Conservation (phyloP, 2,329 filamentous ascomycete genomes). For the Neofusicoccum laricinum region DNA sequence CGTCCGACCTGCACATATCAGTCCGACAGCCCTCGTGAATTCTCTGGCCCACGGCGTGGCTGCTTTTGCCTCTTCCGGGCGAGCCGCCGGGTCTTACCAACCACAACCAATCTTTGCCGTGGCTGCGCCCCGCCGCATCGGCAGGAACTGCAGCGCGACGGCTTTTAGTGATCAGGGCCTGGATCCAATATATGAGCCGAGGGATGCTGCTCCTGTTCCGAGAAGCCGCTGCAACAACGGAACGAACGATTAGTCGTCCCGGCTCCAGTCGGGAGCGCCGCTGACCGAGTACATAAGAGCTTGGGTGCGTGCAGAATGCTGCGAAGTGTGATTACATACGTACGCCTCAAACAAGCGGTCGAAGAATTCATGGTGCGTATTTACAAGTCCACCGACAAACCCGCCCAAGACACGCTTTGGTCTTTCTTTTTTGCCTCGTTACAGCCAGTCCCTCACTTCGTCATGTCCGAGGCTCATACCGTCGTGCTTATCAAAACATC, state of each 20-base stretch:
- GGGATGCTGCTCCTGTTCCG: not conserved
- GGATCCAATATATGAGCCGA: not conserved
- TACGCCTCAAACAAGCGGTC: not conserved
- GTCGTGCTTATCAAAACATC: not conserved
- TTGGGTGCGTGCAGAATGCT: not conserved
- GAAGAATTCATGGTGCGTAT: slow-evolving; percentile 1
- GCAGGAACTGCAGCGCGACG: not conserved
- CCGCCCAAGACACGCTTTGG: not conserved
- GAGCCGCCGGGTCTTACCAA: not conserved
- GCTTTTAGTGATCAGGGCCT: not conserved
- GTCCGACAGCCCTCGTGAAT: too few relatives aligned
- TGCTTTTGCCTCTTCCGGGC: not conserved
- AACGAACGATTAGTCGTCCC: too few relatives aligned
- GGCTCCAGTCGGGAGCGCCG: too few relatives aligned
- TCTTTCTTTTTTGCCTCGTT: not conserved
- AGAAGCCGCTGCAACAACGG: too few relatives aligned
- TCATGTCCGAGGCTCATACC: not conserved
- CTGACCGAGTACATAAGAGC: too few relatives aligned
- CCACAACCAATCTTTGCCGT: not conserved
- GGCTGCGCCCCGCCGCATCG: not conserved
- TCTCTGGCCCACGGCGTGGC: not conserved
- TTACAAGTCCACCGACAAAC: not conserved
- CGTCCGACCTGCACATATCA: too few relatives aligned
- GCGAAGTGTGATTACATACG: not conserved
- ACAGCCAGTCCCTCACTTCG: too few relatives aligned